phyloP scores from a whole-genome alignment of 1,284 basidiomycete genomes.

The Austroboletus sp. region DNA sequence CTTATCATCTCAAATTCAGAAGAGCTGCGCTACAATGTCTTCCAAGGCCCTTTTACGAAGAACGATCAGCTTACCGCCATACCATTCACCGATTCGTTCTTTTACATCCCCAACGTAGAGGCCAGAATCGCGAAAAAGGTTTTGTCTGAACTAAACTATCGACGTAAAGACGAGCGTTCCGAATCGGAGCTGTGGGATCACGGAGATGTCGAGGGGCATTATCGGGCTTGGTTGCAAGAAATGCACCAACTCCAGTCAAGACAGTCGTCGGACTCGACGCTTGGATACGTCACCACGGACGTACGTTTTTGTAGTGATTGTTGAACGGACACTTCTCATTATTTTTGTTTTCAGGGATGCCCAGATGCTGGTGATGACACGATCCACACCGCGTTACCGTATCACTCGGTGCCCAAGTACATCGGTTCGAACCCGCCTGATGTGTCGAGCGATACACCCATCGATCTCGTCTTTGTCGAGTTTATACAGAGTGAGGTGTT shows the following conservation, averaged over 20 bases:
- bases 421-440: slow-evolving; percentile 50
- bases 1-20: slow-evolving; percentile 70
- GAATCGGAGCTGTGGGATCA: slow-evolving; percentile 41
- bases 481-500: slow-evolving; percentile 56
- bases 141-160: slow-evolving; percentile 48
- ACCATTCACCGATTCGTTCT: slow-evolving; percentile 57
- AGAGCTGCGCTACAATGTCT: slow-evolving; percentile 69
- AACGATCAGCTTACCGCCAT: slow-evolving; percentile 73
- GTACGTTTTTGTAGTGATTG: slow-evolving; percentile 35
- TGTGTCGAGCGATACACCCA: slow-evolving; percentile 42
- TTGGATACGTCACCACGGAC: slow-evolving; percentile 68
- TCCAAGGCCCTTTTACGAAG: slow-evolving; percentile 62
- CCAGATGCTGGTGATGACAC: slow-evolving; percentile 68
- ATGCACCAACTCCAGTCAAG: slow-evolving; percentile 40
- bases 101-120: slow-evolving; percentile 51
- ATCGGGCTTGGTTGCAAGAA: slow-evolving; percentile 48
- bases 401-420: slow-evolving; percentile 50
- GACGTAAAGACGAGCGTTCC: slow-evolving; percentile 34
- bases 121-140: slow-evolving; percentile 47
- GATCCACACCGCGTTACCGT: slow-evolving; percentile 52
- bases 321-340: neutral
- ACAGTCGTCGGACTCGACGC: slow-evolving; percentile 38
- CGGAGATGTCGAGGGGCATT: slow-evolving; percentile 51
- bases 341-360: slow-evolving; percentile 43
- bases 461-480: slow-evolving; percentile 67